Evolutionary conservation across 1,284 basidiomycete species (phyloP).

Genomic region (Kwoniella shivajii): DNA sequence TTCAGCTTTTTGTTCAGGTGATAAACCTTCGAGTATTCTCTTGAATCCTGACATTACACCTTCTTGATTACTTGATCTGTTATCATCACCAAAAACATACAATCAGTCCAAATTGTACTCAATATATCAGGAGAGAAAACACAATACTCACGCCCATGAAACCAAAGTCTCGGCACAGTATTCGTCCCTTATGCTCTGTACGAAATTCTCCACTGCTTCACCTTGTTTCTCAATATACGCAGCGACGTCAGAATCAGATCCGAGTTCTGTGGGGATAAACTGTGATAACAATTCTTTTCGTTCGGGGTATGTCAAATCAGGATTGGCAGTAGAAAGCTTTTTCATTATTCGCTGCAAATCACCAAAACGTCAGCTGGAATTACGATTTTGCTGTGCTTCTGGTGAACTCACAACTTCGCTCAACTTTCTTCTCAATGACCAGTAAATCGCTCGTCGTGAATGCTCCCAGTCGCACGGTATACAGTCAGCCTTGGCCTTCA

Average conservation of each 20-base stretch:
- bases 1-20: conserved; percentile 68
- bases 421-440: conserved; percentile 73
- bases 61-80: conserved; percentile 43
- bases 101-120: not conserved
- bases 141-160: conserved; percentile 43
- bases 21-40: conserved; percentile 62
- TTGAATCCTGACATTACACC: conserved; percentile 50
- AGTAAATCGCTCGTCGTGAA: conserved; percentile 92
- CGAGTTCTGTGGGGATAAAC: conserved; percentile 44
- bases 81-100: not conserved
- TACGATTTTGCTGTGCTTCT: not conserved
- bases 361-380: not conserved
- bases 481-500: conserved; percentile 97
- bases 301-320: conserved; percentile 47
- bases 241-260: conserved; percentile 47
- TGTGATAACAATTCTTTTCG: conserved; percentile 45
- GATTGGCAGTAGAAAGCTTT: conserved; percentile 53
- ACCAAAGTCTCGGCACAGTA: conserved; percentile 46
- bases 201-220: conserved; percentile 40
- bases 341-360: conserved; percentile 49
- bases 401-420: conserved; percentile 51
- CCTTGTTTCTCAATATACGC: conserved; percentile 51
- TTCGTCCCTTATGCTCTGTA: conserved; percentile 44
- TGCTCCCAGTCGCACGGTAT: conserved; percentile 82
- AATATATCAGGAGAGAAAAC: not conserved